A percentile compares a stretch with the other conserved stretches of the same genome.
These are phyloP conservation scores for Lasiodiplodia hormozganensis DNA, from an alignment of 2,329 filamentous ascomycete genomes.

Conservation along the genomic window DNA sequence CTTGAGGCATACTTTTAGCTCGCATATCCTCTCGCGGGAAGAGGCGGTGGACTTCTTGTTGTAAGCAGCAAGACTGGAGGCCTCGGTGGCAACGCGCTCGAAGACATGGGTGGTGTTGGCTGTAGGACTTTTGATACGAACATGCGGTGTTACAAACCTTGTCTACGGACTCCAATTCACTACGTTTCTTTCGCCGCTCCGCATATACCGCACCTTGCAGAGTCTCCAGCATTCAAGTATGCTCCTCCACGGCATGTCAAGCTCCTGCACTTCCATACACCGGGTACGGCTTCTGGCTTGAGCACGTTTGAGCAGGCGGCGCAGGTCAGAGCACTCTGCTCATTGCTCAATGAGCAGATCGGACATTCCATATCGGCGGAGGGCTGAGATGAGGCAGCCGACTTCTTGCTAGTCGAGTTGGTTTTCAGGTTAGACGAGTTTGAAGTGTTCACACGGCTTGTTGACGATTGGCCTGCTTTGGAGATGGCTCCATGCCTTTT, in stretches of 20 bases:
- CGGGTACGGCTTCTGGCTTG: conserved; percentile 58
- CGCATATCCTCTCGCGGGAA: too few relatives aligned
- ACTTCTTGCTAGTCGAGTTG: background rate
- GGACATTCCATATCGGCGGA: conserved; percentile 52
- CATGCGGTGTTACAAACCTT: background rate
- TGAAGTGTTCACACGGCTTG: background rate
- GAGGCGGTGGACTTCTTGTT: too few relatives aligned
- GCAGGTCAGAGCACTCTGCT: conserved; percentile 64
- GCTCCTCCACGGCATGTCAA: conserved; percentile 60
- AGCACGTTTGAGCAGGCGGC: conserved; percentile 75
- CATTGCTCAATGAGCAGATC: conserved; percentile 74
- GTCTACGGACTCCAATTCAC: background rate
- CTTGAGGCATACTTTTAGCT: background rate
- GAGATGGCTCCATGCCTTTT: background rate
- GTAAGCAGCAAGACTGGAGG: too few relatives aligned
- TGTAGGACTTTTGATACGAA: background rate
- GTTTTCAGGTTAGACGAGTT: background rate
- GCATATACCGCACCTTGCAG: conserved; percentile 74
- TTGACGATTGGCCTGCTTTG: background rate
- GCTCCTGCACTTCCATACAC: conserved; percentile 70
- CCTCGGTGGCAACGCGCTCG: too few relatives aligned
- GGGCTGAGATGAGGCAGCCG: background rate
- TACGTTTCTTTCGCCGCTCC: conserved; percentile 46
- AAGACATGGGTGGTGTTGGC: background rate
- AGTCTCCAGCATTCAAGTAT: conserved; percentile 75